A percentile compares a stretch with the other conserved stretches of the same genome.
Evolutionary conservation across 352 stramenopile genomes (phyloP).

Genomic region (Thalassiosira livingstoniorum): DNA sequence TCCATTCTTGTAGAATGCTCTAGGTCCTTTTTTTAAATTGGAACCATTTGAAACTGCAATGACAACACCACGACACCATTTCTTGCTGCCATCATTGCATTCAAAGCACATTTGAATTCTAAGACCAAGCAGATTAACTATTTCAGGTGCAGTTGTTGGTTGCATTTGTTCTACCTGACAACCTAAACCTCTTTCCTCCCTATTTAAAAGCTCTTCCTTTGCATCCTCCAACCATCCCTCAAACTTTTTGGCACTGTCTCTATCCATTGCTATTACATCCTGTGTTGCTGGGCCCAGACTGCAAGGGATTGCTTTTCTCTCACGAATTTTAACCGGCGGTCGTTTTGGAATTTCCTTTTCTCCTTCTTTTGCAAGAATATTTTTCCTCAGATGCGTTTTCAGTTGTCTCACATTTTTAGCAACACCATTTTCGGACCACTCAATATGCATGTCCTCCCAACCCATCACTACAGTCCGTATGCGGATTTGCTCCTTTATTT

Average conservation of each 20-base stretch:
- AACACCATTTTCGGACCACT: constrained; percentile 19
- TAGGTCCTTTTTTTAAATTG: too few species aligned
- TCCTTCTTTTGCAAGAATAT: background rate
- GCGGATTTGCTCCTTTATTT: constrained; percentile 28
- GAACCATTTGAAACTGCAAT: background rate
- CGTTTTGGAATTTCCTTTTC: background rate
- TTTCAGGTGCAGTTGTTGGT: background rate
- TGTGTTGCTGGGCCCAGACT: background rate
- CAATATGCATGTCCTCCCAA: constrained; percentile 31
- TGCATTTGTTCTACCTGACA: constrained; percentile 1
- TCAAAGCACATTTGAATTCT: background rate
- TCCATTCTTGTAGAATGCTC: too few species aligned
- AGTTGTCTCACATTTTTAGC: background rate
- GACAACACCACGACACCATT: background rate
- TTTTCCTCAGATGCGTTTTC: constrained; percentile 1
- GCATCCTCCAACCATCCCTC: background rate
- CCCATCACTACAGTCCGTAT: constrained; percentile 31
- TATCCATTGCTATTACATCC: background rate
- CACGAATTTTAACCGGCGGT: background rate
- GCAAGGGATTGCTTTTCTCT: background rate
- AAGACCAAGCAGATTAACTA: background rate
- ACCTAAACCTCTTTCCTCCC: constrained; percentile 1
- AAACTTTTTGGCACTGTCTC: background rate
- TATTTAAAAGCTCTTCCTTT: background rate
- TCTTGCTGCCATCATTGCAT: background rate